Percentiles rank a stretch among this genome's conserved stretches.
Conservation (phyloP, 1,139 yeast species). For the Debaryomycetaceae sp. region DNA sequence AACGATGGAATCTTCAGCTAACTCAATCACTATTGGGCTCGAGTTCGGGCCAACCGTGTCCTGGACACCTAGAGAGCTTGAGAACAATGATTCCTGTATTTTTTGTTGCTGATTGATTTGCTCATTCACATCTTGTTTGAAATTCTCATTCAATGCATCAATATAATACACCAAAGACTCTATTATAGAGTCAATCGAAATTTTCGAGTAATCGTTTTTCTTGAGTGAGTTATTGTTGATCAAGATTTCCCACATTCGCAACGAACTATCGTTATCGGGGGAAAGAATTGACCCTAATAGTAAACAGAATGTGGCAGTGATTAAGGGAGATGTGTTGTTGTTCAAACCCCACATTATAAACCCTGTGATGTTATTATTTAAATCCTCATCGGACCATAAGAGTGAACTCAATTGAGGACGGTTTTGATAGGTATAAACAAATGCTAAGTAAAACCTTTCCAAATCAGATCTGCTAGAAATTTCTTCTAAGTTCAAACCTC, state of each 20-base stretch:
- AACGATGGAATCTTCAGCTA: conserved; percentile 80
- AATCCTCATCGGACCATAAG: conserved; percentile 73
- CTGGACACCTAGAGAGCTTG: conserved; percentile 14
- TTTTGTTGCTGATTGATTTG: conserved; percentile 32
- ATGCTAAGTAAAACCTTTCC: conserved; percentile 79
- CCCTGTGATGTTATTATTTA: conserved; percentile 49
- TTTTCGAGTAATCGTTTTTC: conserved; percentile 41
- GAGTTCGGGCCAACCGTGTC: conserved; percentile 13
- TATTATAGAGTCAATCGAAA: conserved; percentile 59
- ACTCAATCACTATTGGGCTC: conserved; percentile 41
- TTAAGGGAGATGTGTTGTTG: conserved; percentile 73
- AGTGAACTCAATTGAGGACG: conserved; percentile 55
- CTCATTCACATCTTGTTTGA: conserved; percentile 33
- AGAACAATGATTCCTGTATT: conserved; percentile 35
- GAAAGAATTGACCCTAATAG: conserved; percentile 72
- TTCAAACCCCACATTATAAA: conserved; percentile 86
- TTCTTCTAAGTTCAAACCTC: conserved; percentile 45
- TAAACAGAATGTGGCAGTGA: conserved; percentile 78
- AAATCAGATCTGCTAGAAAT: conserved; percentile 74
- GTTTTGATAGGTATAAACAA: conserved; percentile 65
- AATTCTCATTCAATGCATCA: conserved; percentile 45
- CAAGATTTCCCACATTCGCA: conserved; percentile 41
- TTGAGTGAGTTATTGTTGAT: conserved; percentile 26
- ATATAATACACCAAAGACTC: conserved; percentile 57
- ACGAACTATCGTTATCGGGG: conserved; percentile 52